Evolutionary conservation across 176 grass and related monocot species (phyloP).

Genomic region (bread wheat (Triticum aestivum)): IWGSC_CS_RefSeq_v2.1 NC_057808.1:419867005-419867504

Average conservation of each 20-base stretch:
- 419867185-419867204: constrained; percentile 41
- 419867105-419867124: constrained; percentile 43
- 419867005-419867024: constrained; percentile 10
- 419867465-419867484: constrained; percentile 22
- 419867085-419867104: constrained; percentile 45
- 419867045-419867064: constrained; percentile 8
- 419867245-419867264: constrained; percentile 53
- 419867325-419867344: constrained; percentile 34
- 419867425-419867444: constrained; percentile 63
- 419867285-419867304: constrained; percentile 40
- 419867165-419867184: constrained; percentile 32
- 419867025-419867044: neutral
- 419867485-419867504: constrained; percentile 44
- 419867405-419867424: constrained; percentile 88
- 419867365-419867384: constrained; percentile 58
- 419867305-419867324: neutral
- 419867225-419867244: constrained; percentile 51
- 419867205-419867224: constrained; percentile 42
- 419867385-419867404: constrained; percentile 49
- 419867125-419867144: constrained; percentile 29
- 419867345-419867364: constrained; percentile 62
- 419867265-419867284: constrained; percentile 25
- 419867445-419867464: constrained; percentile 4
- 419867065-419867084: constrained; percentile 35
- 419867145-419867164: constrained; percentile 42